Evolutionary conservation across 2,329 filamentous ascomycete genomes (phyloP).

Genomic region (Pseudocercospora fijiensis): DNA sequence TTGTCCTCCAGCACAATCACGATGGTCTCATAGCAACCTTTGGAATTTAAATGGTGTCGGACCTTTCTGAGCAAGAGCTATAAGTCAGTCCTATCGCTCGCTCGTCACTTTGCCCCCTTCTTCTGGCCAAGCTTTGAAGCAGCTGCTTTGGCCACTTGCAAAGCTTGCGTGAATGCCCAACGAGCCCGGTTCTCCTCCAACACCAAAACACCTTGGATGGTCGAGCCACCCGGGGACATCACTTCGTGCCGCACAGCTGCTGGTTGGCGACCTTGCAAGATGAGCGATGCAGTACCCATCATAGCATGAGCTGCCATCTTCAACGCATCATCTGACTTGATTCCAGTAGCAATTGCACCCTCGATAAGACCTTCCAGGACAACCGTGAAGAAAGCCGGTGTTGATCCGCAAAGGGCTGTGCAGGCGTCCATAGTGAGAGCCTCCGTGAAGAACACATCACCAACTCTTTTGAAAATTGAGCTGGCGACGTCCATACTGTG

Average conservation of each 20-base stretch:
- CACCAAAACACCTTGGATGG: conserved; percentile 68
- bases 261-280: conserved; percentile 67
- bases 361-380: conserved; percentile 73
- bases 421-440: conserved; percentile 66
- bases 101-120: not conserved
- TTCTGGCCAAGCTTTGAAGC: not conserved
- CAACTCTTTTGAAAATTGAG: conserved; percentile 73
- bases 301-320: conserved; percentile 76
- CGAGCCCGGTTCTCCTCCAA: conserved; percentile 70
- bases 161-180: conserved; percentile 62
- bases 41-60: no score
- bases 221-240: conserved; percentile 71
- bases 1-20: not conserved
- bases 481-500: conserved; percentile 54
- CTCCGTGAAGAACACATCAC: conserved; percentile 67
- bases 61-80: not conserved
- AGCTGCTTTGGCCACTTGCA: not conserved
- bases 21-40: not conserved
- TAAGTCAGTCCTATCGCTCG: not conserved
- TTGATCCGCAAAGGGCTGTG: conserved; percentile 70
- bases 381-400: conserved; percentile 71
- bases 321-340: conserved; percentile 68
- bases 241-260: conserved; percentile 72
- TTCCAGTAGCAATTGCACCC: conserved; percentile 72
- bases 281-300: conserved; percentile 67